phyloP scores from a whole-genome alignment of 495 filamentous ascomycete genomes.

The Sordaria brevicollis region DNA sequence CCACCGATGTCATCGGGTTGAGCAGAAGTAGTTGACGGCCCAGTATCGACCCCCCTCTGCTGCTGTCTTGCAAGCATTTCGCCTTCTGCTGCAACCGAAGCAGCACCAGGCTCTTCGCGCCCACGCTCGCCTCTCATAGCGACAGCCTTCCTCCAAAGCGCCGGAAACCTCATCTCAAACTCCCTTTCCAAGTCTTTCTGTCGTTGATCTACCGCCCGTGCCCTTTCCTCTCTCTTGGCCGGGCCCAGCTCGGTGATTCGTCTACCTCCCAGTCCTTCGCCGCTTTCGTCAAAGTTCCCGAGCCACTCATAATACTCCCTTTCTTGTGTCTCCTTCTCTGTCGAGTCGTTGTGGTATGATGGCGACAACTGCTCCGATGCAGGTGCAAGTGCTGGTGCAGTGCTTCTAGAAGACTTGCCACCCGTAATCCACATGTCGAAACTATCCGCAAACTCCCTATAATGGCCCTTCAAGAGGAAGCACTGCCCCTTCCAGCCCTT shows the following conservation, averaged over 20 bases:
- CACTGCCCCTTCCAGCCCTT: conserved; percentile 35
- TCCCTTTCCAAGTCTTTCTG: conserved; percentile 31
- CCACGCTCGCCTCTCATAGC: conserved; percentile 17
- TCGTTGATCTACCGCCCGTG: conserved; percentile 24
- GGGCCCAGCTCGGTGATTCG: conserved; percentile 24
- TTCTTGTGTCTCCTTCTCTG: conserved; percentile 16
- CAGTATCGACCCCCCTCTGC: conserved; percentile 1
- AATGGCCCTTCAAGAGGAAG: conserved; percentile 40
- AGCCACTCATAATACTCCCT: conserved; percentile 29
- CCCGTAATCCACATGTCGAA: conserved; percentile 37
- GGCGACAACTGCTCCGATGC: neutral
- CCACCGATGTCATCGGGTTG: neutral
- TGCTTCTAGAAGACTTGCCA: no score
- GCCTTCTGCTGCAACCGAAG: neutral
- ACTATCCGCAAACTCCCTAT: conserved; percentile 34
- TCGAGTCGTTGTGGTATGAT: neutral
- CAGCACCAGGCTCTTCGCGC: conserved; percentile 8
- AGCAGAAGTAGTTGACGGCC: neutral
- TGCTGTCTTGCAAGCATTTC: neutral
- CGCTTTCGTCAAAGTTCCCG: conserved; percentile 17
- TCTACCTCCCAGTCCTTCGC: conserved; percentile 17
- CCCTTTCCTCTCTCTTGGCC: conserved; percentile 27
- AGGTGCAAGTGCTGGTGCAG: no score
- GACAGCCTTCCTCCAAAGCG: conserved; percentile 24
- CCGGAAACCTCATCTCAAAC: conserved; percentile 25